Evolutionary conservation across 768 basidiomycete genomes (phyloP), one percentile per base, ranked within the genome.

Genomic region (Lactifluus piperatus): DNA sequence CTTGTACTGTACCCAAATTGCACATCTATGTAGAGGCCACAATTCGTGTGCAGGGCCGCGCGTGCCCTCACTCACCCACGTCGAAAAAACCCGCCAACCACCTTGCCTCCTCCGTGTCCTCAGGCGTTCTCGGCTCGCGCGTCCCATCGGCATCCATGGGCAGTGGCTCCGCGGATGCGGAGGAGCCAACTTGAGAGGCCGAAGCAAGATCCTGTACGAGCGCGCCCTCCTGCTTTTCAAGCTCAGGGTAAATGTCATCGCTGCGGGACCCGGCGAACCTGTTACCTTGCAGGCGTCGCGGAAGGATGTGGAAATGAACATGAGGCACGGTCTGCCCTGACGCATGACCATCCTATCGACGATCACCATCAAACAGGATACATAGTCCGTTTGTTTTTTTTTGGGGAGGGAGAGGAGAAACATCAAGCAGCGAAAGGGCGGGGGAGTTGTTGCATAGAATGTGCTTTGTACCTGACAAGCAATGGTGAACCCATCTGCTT

Each of bases 291-390:
- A 78, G 73, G 67, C 84, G 84, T 2, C 95, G 83, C 22, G 97
- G 97, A 5, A 99, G 73, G 29, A 98, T 72, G 69, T 99, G 97
- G 65, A 97, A 87, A 72, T 99, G 97, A n/a, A 97, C 91, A 68
- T 98, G 97, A 1, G 91, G 84, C n/a, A 92, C 82, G 5, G 79
- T 80, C 71, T 88, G 86, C 0, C 93, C 94, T 1, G 94, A 89
- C 14, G 88, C 89, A 61, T 78, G 79, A 13, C 94, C 94, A 67
- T 97, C 93, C 90, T 93, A 66, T 14, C 39, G 41, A 36, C 34
- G 11, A 11, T 10, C 9, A 34, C 34, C 30, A 10, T 32, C n/a
- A n/a, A n/a, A n/a, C n/a, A n/a, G n/a, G n/a, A n/a, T n/a, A n/a
- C n/a, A n/a, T n/a, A n/a, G n/a, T n/a, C n/a, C n/a, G n/a, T n/a